A percentile compares a stretch with the other conserved stretches of the same genome.
These are phyloP conservation scores for Pseudonitzschia multistriata DNA, from an alignment of 108 stramenopile species.

Conservation along the genomic window DNA sequence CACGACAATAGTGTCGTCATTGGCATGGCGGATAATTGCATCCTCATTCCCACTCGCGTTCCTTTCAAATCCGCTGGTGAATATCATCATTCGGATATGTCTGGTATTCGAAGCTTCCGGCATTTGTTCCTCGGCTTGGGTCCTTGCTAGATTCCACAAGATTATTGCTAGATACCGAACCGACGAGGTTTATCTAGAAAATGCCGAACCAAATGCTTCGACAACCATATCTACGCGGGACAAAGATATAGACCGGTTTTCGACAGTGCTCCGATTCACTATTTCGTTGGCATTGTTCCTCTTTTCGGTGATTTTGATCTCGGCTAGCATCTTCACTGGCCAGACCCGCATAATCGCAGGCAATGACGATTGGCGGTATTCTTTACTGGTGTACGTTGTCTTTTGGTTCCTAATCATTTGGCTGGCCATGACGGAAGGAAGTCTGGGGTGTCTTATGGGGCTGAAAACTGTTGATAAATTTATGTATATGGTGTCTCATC, in stretches of 20 bases:
- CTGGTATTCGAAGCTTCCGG: constrained; percentile 44
- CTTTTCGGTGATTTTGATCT: constrained; percentile 53
- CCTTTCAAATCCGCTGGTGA: constrained; percentile 49
- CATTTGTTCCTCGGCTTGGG: constrained; percentile 47
- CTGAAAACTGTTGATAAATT: constrained; percentile 31
- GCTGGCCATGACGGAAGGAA: constrained; percentile 69
- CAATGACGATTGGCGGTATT: constrained; percentile 27
- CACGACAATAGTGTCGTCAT: constrained; percentile 43
- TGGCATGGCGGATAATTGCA: constrained; percentile 54
- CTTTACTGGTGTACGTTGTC: constrained; percentile 33
- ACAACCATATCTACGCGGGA: background rate
- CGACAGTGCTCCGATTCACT: constrained; percentile 30
- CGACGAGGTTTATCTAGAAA: constrained; percentile 41
- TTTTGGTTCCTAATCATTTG: constrained; percentile 52
- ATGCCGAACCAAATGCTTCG: background rate
- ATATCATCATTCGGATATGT: constrained; percentile 43
- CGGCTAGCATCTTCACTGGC: constrained; percentile 43
- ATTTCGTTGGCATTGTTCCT: constrained; percentile 42
- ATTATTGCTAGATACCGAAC: constrained; percentile 30
- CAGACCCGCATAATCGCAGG: constrained; percentile 40
- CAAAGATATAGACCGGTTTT: constrained; percentile 10
- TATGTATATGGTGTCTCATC: constrained; percentile 26
- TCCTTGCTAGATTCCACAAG: constrained; percentile 20
- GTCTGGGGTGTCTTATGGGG: constrained; percentile 57
- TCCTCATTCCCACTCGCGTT: constrained; percentile 51